Evolutionary conservation across 23 red algal species (phyloP).

Genomic region (Gracilaria gracilis): DNA sequence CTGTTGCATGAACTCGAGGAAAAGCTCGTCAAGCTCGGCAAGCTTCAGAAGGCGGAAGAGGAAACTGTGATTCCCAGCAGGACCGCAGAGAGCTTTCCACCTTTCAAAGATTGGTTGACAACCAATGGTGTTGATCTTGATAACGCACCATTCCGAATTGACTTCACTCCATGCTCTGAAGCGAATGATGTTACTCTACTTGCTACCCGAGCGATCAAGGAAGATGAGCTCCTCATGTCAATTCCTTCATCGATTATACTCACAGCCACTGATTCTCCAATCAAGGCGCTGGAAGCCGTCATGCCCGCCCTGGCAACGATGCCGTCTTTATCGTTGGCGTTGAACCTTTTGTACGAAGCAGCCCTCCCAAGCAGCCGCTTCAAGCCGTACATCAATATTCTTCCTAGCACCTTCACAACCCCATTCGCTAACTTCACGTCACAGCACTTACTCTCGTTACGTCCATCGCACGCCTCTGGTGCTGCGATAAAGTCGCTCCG

Average conservation of each 20-base stretch:
- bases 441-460: slow-evolving; percentile 13
- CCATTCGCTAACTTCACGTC: slow-evolving; percentile 66
- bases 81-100: background rate
- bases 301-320: slow-evolving; percentile 44
- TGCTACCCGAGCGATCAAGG: slow-evolving; percentile 49
- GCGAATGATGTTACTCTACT: slow-evolving; percentile 57
- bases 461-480: slow-evolving; percentile 37
- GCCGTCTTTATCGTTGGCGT: slow-evolving; percentile 60
- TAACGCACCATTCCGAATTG: slow-evolving; percentile 19
- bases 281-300: slow-evolving; percentile 29
- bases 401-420: slow-evolving; percentile 61
- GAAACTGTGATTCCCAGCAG: slow-evolving; percentile 31
- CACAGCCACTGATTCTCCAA: slow-evolving; percentile 15
- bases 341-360: slow-evolving; percentile 59
- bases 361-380: slow-evolving; percentile 14
- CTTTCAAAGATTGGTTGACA: slow-evolving; percentile 37
- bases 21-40: background rate
- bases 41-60: slow-evolving; percentile 37
- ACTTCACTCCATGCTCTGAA: slow-evolving; percentile 6
- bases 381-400: slow-evolving; percentile 64
- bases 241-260: slow-evolving; percentile 24
- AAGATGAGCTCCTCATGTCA: slow-evolving; percentile 46
- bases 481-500: slow-evolving; percentile 45
- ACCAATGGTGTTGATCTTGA: slow-evolving; percentile 47
- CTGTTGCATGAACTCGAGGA: slow-evolving; percentile 1